Evolutionary conservation across 495 filamentous ascomycete genomes (phyloP).

Genomic region (Monascus purpureus): DNA sequence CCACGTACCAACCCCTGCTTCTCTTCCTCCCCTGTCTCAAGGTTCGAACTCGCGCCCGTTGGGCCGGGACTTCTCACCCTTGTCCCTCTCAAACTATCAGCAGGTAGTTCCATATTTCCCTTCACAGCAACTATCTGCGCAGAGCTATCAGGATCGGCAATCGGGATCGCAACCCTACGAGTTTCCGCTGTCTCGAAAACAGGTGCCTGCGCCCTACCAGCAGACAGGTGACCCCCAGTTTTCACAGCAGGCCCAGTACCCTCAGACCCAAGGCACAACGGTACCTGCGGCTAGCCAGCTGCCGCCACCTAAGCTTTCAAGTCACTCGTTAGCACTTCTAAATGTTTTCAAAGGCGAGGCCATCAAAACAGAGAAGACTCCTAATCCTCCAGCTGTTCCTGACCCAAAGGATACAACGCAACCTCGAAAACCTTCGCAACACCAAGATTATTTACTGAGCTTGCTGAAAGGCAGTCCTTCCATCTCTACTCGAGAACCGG

Average conservation of each 20-base stretch:
- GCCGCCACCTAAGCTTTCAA: conserved; percentile 46
- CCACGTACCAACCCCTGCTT: conserved; percentile 1
- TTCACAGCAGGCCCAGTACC: conserved; percentile 23
- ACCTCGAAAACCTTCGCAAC: conserved; percentile 19
- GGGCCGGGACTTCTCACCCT: conserved; percentile 4
- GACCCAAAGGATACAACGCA: conserved; percentile 8
- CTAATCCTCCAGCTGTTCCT: conserved; percentile 16
- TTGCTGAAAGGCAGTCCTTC: conserved; percentile 18
- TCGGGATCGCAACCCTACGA: conserved; percentile 6
- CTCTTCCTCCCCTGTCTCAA: conserved; percentile 1
- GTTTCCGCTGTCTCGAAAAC: conserved; percentile 7
- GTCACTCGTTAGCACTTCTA: conserved; percentile 48
- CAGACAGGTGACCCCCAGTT: conserved; percentile 38
- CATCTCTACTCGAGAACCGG: conserved; percentile 13
- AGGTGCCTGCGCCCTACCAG: conserved; percentile 34
- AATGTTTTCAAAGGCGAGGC: conserved; percentile 46
- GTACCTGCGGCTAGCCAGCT: conserved; percentile 43
- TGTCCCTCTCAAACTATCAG: neutral
- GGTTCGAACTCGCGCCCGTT: neutral
- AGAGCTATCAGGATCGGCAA: conserved; percentile 3
- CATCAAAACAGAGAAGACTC: conserved; percentile 16
- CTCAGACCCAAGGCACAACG: conserved; percentile 27
- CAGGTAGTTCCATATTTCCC: conserved; percentile 6
- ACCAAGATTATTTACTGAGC: conserved; percentile 25
- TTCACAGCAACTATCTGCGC: conserved; percentile 3